Percentiles rank a stretch among this genome's conserved stretches.
phyloP scores from a whole-genome alignment of 495 filamentous ascomycete species.

The Talaromyces adpressus region DNA sequence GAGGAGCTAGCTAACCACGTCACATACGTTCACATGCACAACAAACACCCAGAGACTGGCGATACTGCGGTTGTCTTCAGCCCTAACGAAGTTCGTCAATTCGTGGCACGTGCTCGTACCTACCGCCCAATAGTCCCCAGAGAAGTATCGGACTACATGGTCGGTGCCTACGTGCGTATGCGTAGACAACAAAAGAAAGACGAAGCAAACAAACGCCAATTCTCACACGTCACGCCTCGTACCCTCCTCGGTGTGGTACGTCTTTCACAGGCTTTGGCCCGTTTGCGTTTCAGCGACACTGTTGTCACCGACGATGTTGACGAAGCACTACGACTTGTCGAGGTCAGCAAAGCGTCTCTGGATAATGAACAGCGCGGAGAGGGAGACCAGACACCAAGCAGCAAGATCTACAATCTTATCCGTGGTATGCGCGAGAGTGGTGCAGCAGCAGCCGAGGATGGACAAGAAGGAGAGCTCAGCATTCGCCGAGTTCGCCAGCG shows the following conservation, averaged over 20 bases:
- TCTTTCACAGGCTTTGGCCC: slow-evolving; percentile 90
- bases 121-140: slow-evolving; percentile 81
- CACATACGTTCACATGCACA: slow-evolving; percentile 96
- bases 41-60: slow-evolving; percentile 75
- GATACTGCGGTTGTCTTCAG: slow-evolving; percentile 67
- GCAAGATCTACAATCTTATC: slow-evolving; percentile 90
- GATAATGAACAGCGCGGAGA: slow-evolving; percentile 55
- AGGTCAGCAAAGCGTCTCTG: slow-evolving; percentile 84
- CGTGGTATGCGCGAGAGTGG: slow-evolving; percentile 76
- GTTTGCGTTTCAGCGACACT: slow-evolving; percentile 73
- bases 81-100: slow-evolving; percentile 88
- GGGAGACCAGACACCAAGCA: slow-evolving; percentile 71
- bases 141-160: slow-evolving; percentile 86
- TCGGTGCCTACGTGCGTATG: slow-evolving; percentile 90
- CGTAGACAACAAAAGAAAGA: slow-evolving; percentile 82
- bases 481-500: slow-evolving; percentile 80
- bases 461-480: slow-evolving; percentile 69
- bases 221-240: slow-evolving; percentile 87
- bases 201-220: slow-evolving; percentile 80
- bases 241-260: slow-evolving; percentile 89
- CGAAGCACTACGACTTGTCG: slow-evolving; percentile 83
- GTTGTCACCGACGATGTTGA: slow-evolving; percentile 93
- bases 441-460: slow-evolving; percentile 66
- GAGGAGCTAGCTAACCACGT: slow-evolving; percentile 94
- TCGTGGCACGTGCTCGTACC: slow-evolving; percentile 84